Base-by-base conservation (phyloP, 2,329 filamentous ascomycete genomes). In the Bipolaris bicolor region DNA sequence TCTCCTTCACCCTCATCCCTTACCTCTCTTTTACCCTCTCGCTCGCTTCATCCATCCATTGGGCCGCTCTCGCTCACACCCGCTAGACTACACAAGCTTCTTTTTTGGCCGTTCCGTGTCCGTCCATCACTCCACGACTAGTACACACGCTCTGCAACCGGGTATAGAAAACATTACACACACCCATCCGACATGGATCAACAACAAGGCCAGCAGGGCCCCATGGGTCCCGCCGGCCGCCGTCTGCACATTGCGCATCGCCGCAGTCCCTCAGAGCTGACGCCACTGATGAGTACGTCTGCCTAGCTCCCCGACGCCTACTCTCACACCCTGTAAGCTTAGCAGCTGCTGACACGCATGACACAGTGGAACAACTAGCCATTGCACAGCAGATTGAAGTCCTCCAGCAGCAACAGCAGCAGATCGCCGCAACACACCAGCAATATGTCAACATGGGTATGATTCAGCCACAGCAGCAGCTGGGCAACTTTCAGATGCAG, bases 371-470 rank as follows among this genome's bases (percentile, higher is more conserved):
- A 83, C 93, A 97, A 85, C 87, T 97, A 76, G 92, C 92, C 75
- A 93, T 98, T 76, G 93, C 97, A 81, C 94, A 97, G 82, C 94
- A 98, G 81, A 97, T 98, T 74, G 94, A 98, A 80, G 86, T 96
- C 75, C 85, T 98, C 73, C 94, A 98, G 82, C 92, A 97, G 78
- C 95, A 98, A 78, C 95, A 98, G 77, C 93, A 98, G 79, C 93
- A 97, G 77, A 96, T 98, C 74, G 91, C 96, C 80, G 92, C 92
- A 69, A 95, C 92, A 64, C 92, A 97, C 74, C 93, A 97, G 80
- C 94, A 98, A 80, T 97, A 97, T 82, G 90, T 97, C 72, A 97
- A 95, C 78, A 93, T 97, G 90, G 92, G 92, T 77, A 92, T 98
- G 85, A 88, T 98, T 71, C 89, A 90, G 67, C 89, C 91, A 51